Conservation (phyloP, 805 yeast genomes). For the Huiozyma naganishii region DNA sequence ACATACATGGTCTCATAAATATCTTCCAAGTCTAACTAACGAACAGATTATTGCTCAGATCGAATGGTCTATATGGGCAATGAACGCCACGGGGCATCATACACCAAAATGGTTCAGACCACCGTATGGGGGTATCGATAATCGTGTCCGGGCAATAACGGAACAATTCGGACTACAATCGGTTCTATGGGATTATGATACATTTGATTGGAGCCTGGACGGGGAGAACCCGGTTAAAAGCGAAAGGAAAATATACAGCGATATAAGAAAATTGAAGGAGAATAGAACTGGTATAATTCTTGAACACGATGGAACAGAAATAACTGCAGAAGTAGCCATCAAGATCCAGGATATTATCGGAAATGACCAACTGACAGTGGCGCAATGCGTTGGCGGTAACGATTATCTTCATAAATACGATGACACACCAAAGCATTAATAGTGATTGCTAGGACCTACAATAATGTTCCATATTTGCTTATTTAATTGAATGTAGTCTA, state of each 20-base stretch:
- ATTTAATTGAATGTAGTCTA: neutral
- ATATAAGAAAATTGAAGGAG: slow-evolving; percentile 44
- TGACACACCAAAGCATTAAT: neutral
- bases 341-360: slow-evolving; percentile 48
- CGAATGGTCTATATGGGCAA: slow-evolving; percentile 95
- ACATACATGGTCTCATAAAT: slow-evolving; percentile 90
- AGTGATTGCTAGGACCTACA: neutral
- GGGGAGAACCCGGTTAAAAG: slow-evolving; percentile 35
- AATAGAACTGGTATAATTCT: slow-evolving; percentile 53
- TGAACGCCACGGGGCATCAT: slow-evolving; percentile 86
- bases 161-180: slow-evolving; percentile 79
- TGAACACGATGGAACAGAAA: slow-evolving; percentile 70
- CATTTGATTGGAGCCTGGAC: slow-evolving; percentile 80
- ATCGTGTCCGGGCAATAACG: slow-evolving; percentile 68
- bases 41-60: slow-evolving; percentile 81
- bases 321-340: slow-evolving; percentile 61
- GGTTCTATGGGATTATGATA: slow-evolving; percentile 85
- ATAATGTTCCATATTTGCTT: neutral
- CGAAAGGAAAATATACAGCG: slow-evolving; percentile 42
- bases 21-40: slow-evolving; percentile 65
- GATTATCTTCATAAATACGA: slow-evolving; percentile 40
- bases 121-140: slow-evolving; percentile 91
- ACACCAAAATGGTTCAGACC: slow-evolving; percentile 92
- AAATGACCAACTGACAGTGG: slow-evolving; percentile 58
- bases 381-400: slow-evolving; percentile 62